These are phyloP conservation scores for Syncephalastrum sp. DNA, from an alignment of 371 early-diverging fungal species.

Conservation along the genomic window DNA sequence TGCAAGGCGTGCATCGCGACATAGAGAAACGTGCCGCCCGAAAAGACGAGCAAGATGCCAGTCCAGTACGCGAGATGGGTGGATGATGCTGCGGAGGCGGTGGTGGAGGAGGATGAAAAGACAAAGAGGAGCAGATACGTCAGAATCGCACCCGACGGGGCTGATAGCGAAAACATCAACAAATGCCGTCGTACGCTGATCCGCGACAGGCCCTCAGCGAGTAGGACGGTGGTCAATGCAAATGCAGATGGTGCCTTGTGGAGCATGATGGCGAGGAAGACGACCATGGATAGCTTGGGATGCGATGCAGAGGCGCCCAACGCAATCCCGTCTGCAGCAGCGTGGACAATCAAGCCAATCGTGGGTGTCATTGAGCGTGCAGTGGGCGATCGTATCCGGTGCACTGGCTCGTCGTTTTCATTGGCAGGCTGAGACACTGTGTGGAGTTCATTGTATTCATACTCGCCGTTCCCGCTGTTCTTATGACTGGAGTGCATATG, in stretches of 20 bases:
- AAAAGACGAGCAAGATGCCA: slow-evolving; percentile 78
- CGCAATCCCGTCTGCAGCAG: slow-evolving; percentile 95
- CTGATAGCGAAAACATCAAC: slow-evolving; percentile 79
- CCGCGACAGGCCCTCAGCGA: slow-evolving; percentile 70
- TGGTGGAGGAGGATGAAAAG: slow-evolving; percentile 25
- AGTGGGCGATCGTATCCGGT: slow-evolving; percentile 7
- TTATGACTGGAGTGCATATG: slow-evolving; percentile 39
- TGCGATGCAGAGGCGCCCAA: slow-evolving; percentile 76
- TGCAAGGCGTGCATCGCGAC: slow-evolving; percentile 76
- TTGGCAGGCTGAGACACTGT: background rate
- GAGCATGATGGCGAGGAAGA: slow-evolving; percentile 94
- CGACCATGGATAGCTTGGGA: slow-evolving; percentile 77
- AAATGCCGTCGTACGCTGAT: slow-evolving; percentile 73
- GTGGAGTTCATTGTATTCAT: slow-evolving; percentile 15
- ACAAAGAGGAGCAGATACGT: slow-evolving; percentile 63
- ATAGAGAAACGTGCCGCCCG: slow-evolving; percentile 90
- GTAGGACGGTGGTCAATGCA: slow-evolving; percentile 81
- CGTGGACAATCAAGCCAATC: slow-evolving; percentile 90
- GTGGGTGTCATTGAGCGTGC: slow-evolving; percentile 49
- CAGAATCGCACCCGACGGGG: slow-evolving; percentile 79
- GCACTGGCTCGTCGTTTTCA: slow-evolving; percentile 1
- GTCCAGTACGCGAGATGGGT: slow-evolving; percentile 71
- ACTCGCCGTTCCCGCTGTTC: slow-evolving; percentile 8
- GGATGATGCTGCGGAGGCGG: slow-evolving; percentile 23
- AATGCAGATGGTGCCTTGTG: slow-evolving; percentile 97